Conservation (phyloP, 2,329 filamentous ascomycete species). For the Zalaria sp. region DNA sequence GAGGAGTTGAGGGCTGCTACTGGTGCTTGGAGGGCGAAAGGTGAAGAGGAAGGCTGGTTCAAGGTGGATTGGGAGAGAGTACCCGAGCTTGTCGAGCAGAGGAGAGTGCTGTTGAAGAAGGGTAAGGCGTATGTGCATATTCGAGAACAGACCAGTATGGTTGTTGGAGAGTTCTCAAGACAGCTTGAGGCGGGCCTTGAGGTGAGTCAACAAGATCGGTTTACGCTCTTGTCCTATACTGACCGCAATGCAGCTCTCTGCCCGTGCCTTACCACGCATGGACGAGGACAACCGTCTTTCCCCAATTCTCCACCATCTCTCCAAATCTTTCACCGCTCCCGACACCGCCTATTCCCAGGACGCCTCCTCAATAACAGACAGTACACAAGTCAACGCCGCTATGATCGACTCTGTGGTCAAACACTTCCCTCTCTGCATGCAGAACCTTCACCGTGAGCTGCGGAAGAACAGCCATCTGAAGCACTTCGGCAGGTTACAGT, state of each 20-base stretch:
- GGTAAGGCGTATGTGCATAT: conserved; percentile 88
- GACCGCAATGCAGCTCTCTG: conserved; percentile 48
- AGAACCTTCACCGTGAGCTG: conserved; percentile 71
- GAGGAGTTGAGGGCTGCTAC: conserved; percentile 48
- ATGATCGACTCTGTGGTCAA: conserved; percentile 67
- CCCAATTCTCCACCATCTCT: conserved; percentile 67
- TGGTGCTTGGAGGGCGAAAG: conserved; percentile 27
- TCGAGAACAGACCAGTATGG: conserved; percentile 75
- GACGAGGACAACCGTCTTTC: conserved; percentile 90
- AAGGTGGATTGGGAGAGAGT: conserved; percentile 95
- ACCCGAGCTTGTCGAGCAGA: conserved; percentile 71
- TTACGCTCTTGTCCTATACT: too few relatives aligned
- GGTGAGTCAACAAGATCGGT: conserved; percentile 31
- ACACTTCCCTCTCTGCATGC: conserved; percentile 90
- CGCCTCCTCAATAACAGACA: conserved; percentile 42
- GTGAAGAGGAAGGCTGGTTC: conserved; percentile 80
- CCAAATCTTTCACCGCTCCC: conserved; percentile 87
- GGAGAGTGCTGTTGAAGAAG: conserved; percentile 59
- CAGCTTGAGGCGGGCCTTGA: conserved; percentile 72
- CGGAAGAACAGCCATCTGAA: conserved; percentile 84
- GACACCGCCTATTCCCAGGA: conserved; percentile 65
- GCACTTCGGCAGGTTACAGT: conserved; percentile 85
- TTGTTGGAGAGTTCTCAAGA: conserved; percentile 71
- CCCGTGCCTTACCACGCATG: conserved; percentile 77
- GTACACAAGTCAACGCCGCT: conserved; percentile 60